phyloP scores from a whole-genome alignment of 768 basidiomycete species.

The Lentinula lateritia region DNA sequence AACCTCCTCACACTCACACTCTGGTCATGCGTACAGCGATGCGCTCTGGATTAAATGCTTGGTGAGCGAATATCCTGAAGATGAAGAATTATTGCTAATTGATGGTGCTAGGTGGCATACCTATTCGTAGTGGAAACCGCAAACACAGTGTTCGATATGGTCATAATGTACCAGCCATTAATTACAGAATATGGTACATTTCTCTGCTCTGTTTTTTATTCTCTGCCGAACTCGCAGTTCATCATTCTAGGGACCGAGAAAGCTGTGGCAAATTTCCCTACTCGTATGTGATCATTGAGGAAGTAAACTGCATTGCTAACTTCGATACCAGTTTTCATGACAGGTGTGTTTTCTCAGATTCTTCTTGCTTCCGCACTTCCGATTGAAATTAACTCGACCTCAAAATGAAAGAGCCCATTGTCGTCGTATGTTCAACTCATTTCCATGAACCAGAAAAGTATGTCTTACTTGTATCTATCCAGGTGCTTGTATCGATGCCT shows the following conservation, averaged over 20 bases:
- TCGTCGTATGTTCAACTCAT: slow-evolving; percentile 17
- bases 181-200: slow-evolving; percentile 32
- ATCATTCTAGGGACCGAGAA: slow-evolving; percentile 21
- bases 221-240: not conserved
- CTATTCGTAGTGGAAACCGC: slow-evolving; percentile 36
- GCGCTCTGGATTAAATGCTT: slow-evolving; percentile 35
- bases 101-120: slow-evolving; percentile 27
- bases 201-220: not conserved
- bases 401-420: slow-evolving; percentile 24
- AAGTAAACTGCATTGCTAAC: not conserved
- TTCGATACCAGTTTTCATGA: slow-evolving; percentile 17
- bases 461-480: not conserved
- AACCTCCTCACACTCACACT: too few species aligned
- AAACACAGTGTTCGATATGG: slow-evolving; percentile 39
- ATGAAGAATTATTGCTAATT: not conserved
- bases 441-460: not conserved
- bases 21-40: slow-evolving; percentile 24
- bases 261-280: slow-evolving; percentile 27
- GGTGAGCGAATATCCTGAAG: slow-evolving; percentile 17
- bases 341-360: slow-evolving; percentile 11
- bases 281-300: slow-evolving; percentile 7
- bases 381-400: slow-evolving; percentile 13
- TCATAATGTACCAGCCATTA: slow-evolving; percentile 42
- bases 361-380: too few species aligned
- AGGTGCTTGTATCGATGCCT: slow-evolving; percentile 13